phyloP scores from a whole-genome alignment of 2,329 filamentous ascomycete genomes.

The Colletotrichum limetticola region DNA sequence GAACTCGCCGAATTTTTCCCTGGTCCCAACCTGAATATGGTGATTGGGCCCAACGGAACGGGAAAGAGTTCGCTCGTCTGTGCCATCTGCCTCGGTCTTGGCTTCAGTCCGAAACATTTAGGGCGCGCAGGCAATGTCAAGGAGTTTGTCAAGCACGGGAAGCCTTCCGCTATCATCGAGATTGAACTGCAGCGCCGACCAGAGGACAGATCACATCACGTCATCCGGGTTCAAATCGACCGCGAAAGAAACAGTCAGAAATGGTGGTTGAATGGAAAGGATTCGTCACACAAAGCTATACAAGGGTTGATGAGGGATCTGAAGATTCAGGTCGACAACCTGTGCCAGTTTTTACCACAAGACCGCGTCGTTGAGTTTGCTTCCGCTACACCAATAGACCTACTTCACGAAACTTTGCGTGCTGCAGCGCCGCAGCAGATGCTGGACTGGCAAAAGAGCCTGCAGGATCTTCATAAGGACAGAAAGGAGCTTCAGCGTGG shows the following conservation, averaged over 20 bases:
- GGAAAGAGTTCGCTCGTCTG: conserved; percentile 98
- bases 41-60: conserved; percentile 98
- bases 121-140: conserved; percentile 86
- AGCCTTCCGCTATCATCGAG: conserved; percentile 81
- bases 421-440: conserved; percentile 88
- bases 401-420: conserved; percentile 86
- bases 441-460: conserved; percentile 78
- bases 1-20: conserved; percentile 90
- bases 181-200: conserved; percentile 83
- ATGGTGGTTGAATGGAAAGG: conserved; percentile 81
- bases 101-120: conserved; percentile 83
- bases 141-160: conserved; percentile 94
- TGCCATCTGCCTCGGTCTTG: conserved; percentile 92
- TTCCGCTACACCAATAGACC: conserved; percentile 80
- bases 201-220: conserved; percentile 70
- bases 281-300: conserved; percentile 71
- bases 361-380: conserved; percentile 97
- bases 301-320: conserved; percentile 75
- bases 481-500: conserved; percentile 73
- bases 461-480: conserved; percentile 76
- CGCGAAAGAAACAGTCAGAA: conserved; percentile 83
- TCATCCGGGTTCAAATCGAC: conserved; percentile 81
- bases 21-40: conserved; percentile 95
- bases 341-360: conserved; percentile 97
- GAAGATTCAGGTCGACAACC: conserved; percentile 95